Evolutionary conservation across 148 eudicot genomes (phyloP).

Genomic region (Camellia granthamiana): DNA sequence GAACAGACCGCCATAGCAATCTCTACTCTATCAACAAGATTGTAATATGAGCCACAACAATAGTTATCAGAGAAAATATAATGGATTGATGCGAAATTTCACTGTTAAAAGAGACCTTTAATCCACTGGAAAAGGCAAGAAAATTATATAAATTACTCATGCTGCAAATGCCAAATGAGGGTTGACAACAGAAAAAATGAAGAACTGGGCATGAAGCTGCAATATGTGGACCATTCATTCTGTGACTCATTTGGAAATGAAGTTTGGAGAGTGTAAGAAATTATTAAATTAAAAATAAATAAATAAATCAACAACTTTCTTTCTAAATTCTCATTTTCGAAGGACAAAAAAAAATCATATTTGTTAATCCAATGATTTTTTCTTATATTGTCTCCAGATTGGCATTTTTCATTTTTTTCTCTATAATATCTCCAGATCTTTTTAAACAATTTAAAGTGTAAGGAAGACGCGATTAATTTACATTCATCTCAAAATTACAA

Average conservation of each 20-base stretch:
- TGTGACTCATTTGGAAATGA: neutral
- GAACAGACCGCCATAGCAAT: neutral
- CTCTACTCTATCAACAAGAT: neutral
- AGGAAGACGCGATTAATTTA: neutral
- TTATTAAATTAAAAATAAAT: too few relatives aligned
- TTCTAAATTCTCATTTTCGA: neutral
- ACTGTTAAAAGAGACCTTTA: too few relatives aligned
- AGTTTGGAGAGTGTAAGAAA: neutral
- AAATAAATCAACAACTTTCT: neutral
- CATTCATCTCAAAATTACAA: neutral
- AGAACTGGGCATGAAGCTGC: too few relatives aligned
- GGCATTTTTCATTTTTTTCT: neutral
- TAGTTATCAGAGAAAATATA: too few relatives aligned
- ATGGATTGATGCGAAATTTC: too few relatives aligned
- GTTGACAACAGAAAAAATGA: neutral
- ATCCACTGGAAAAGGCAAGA: neutral
- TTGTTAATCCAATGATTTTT: neutral
- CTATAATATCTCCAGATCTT: neutral
- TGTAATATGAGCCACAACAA: neutral
- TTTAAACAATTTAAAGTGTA: neutral
- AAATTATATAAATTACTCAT: neutral
- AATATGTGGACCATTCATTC: too few relatives aligned
- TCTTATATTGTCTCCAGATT: neutral
- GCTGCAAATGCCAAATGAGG: neutral
- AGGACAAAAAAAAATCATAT: neutral